A percentile compares a stretch with the other conserved stretches of the same genome.
Evolutionary conservation across 768 basidiomycete genomes (phyloP).

Genomic region (Rossbeevera mucosa): DNA sequence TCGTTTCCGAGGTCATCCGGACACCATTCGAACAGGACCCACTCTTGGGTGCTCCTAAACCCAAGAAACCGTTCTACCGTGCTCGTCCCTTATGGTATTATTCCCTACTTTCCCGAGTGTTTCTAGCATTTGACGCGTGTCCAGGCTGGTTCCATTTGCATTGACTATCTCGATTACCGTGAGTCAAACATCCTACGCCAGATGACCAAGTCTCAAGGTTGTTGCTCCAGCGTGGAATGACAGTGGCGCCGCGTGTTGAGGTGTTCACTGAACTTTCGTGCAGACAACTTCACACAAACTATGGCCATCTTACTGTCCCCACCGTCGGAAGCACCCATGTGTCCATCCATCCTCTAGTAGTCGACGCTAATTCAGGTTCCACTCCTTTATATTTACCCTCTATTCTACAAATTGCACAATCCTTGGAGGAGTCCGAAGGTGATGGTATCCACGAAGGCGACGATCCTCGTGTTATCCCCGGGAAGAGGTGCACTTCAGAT

Average conservation of each 20-base stretch:
- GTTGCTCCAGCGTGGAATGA: slow-evolving; percentile 64
- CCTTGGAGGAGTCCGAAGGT: slow-evolving; percentile 18
- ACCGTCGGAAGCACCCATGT: not conserved
- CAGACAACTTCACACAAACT: slow-evolving; percentile 45
- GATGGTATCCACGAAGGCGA: slow-evolving; percentile 33
- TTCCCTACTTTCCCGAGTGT: not conserved
- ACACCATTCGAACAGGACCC: slow-evolving; percentile 32
- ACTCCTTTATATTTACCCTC: slow-evolving; percentile 12
- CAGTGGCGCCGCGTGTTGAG: slow-evolving; percentile 72
- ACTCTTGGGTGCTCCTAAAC: slow-evolving; percentile 24
- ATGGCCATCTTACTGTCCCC: slow-evolving; percentile 33
- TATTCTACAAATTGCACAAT: not conserved
- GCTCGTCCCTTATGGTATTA: slow-evolving; percentile 45
- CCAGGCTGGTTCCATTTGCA: slow-evolving; percentile 70
- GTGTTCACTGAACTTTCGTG: slow-evolving; percentile 78
- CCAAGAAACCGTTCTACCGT: slow-evolving; percentile 47
- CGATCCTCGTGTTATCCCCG: slow-evolving; percentile 36
- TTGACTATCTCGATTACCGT: slow-evolving; percentile 65
- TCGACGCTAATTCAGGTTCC: slow-evolving; percentile 7
- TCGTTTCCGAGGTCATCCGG: slow-evolving; percentile 2
- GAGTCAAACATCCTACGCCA: slow-evolving; percentile 18
- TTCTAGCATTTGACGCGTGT: slow-evolving; percentile 4
- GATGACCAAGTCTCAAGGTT: slow-evolving; percentile 1
- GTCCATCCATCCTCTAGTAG: slow-evolving; percentile 2
- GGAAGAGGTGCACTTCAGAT: slow-evolving; percentile 39